Evolutionary conservation across 2,329 filamentous ascomycete species (phyloP), one percentile per base, ranked within the genome.

Genomic region (Gremmenia infestans): DNA sequence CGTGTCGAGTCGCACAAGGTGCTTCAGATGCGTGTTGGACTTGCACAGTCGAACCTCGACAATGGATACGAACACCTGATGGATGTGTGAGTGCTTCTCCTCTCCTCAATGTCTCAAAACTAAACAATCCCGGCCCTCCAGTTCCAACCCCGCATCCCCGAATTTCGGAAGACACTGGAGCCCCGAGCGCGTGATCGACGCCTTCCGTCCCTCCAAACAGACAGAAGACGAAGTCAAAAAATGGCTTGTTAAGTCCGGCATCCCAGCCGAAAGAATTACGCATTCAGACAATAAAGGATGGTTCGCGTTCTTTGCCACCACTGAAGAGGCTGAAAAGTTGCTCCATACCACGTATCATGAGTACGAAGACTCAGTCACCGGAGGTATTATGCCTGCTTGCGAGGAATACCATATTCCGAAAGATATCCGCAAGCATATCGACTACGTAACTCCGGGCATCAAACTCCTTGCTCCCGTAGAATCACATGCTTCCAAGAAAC

Each of bases 401-500:
- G 71, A 72, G 73, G 74, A 15, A 11, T 72, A 62, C 67, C 72
- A 73, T 54, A 62, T 82, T 4, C 80, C 80, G 0, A 71, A 73
- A 36, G 60, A 74, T 46, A 60, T 83, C 14, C 71, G 72, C 42
- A 55, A 70, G 7, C 78, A 83, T 56, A 72, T 83, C 51, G 81
- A 83, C 63, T 78, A 76, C 62, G 72, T 78, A 23, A 77, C 72
- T 6, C 76, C 76, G 0, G 75, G 74, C 17, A 68, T 76, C 52
- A 75, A 74, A 56, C 66, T 77, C 6, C 56, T 66, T 17, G 57
- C 62, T 1, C 61, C 62, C 65, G 81, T 80, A 63, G 76, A 63
- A 53, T 48, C 53, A 45, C 50, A 60, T 54, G 53, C 60, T 52
- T 49, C 50, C 47, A 55, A 60, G 36, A n/a, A 55, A 48, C 32